Evolutionary conservation across 148 eudicot genomes (phyloP).

Genomic region (Rheum nobile): DNA sequence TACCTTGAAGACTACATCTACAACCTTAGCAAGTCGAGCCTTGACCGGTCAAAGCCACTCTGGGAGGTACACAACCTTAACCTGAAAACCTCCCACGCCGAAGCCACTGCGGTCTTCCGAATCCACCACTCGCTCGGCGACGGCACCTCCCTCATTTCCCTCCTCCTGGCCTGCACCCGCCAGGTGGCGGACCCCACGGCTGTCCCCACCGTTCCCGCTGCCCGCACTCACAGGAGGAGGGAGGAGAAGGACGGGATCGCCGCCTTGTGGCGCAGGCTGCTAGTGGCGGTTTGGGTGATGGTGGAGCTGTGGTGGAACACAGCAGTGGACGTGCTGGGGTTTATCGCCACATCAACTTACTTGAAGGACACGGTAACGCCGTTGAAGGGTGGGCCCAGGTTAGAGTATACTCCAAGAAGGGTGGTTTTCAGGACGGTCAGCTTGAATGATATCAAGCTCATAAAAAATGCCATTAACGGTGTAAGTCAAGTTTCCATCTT

Average conservation of each 20-base stretch:
- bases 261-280: neutral
- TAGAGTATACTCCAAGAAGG: constrained; percentile 14
- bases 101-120: constrained; percentile 9
- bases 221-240: neutral
- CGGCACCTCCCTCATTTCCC: constrained; percentile 23
- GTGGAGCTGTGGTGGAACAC: constrained; percentile 18
- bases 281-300: neutral
- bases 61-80: constrained; percentile 27
- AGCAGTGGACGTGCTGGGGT: constrained; percentile 7
- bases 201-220: constrained; percentile 15
- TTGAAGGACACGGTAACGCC: constrained; percentile 19
- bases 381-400: constrained; percentile 13
- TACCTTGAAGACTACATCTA: constrained; percentile 22
- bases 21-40: constrained; percentile 20
- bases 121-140: constrained; percentile 25
- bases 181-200: constrained; percentile 10
- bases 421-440: constrained; percentile 14
- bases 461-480: constrained; percentile 20
- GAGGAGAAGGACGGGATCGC: neutral
- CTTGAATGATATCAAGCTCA: constrained; percentile 21
- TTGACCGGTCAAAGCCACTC: constrained; percentile 16
- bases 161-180: constrained; percentile 18
- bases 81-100: constrained; percentile 13
- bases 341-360: constrained; percentile 15
- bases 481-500: constrained; percentile 5